Evolutionary conservation across 2,329 filamentous ascomycete species (phyloP).

Genomic region (Penicillium sp.): DNA sequence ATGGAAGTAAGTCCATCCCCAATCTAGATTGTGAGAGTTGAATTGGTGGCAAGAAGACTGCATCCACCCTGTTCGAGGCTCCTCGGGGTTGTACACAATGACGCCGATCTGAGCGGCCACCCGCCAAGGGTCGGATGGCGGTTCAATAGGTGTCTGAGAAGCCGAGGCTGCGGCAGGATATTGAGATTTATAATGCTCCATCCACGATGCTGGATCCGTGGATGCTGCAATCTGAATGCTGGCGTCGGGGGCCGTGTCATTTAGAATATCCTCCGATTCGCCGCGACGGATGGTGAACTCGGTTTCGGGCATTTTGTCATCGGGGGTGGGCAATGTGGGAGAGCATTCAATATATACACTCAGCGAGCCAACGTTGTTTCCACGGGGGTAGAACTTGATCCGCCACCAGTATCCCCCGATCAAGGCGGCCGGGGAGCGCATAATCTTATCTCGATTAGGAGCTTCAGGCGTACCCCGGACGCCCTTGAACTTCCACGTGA

Average conservation of each 20-base stretch:
- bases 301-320: constrained; percentile 38
- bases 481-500: constrained; percentile 58
- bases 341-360: constrained; percentile 63
- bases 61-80: constrained; percentile 58
- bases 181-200: constrained; percentile 30
- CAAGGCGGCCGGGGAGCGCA: constrained; percentile 56
- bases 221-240: constrained; percentile 32
- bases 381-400: constrained; percentile 63
- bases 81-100: constrained; percentile 61
- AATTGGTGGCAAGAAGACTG: constrained; percentile 60
- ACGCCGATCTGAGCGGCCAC: constrained; percentile 61
- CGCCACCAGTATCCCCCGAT: constrained; percentile 63
- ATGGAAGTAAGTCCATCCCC: constrained; percentile 63
- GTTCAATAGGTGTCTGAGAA: constrained; percentile 1
- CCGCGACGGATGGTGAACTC: constrained; percentile 44
- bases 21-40: constrained; percentile 57
- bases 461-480: constrained; percentile 61
- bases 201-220: constrained; percentile 30
- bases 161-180: constrained; percentile 21
- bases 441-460: constrained; percentile 57
- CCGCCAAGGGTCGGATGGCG: constrained; percentile 39
- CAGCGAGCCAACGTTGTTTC: constrained; percentile 57
- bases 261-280: constrained; percentile 35
- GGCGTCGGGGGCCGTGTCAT: constrained; percentile 31
- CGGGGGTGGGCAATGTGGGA: constrained; percentile 44